phyloP scores from a whole-genome alignment of 192 early-diverging fungal genomes.

The Umbelopsis vinacea region DNA sequence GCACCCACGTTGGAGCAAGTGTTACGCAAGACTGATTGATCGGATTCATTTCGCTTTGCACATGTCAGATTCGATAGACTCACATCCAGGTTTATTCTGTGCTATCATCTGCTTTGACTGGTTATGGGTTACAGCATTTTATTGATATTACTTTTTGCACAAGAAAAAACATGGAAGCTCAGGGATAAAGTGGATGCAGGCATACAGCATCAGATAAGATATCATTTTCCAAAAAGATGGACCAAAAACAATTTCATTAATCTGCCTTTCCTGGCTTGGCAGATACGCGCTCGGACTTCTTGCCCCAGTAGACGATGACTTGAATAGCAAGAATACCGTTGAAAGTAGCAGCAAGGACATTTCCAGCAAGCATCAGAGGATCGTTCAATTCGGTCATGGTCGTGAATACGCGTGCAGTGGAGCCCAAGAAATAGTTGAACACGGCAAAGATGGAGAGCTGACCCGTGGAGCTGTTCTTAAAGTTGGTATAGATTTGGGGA shows the following conservation, averaged over 20 bases:
- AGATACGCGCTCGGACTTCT: conserved; percentile 4
- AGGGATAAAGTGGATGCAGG: background rate
- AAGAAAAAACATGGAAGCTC: too few relatives aligned
- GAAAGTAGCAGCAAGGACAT: conserved; percentile 68
- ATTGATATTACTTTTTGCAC: too few relatives aligned
- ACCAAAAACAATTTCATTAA: background rate
- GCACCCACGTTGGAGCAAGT: too few relatives aligned
- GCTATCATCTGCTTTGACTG: too few relatives aligned
- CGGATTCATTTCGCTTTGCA: too few relatives aligned
- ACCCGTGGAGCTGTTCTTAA: conserved; percentile 82
- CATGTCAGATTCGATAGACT: too few relatives aligned
- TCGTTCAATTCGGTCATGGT: conserved; percentile 93
- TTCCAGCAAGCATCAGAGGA: conserved; percentile 71
- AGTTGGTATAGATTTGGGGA: conserved; percentile 90
- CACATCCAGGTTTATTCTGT: too few relatives aligned
- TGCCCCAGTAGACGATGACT: conserved; percentile 80
- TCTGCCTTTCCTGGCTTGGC: conserved; percentile 19
- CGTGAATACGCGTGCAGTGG: conserved; percentile 87
- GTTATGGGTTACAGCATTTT: too few relatives aligned
- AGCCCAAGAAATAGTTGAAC: conserved; percentile 87
- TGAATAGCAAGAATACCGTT: conserved; percentile 82
- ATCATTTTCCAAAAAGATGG: background rate
- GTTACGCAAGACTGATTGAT: too few relatives aligned
- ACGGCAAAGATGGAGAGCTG: conserved; percentile 91
- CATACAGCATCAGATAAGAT: background rate